These are phyloP conservation scores for Pochonia chlamydosporia DNA, from an alignment of 2,329 filamentous ascomycete species.

Conservation along the genomic window DNA sequence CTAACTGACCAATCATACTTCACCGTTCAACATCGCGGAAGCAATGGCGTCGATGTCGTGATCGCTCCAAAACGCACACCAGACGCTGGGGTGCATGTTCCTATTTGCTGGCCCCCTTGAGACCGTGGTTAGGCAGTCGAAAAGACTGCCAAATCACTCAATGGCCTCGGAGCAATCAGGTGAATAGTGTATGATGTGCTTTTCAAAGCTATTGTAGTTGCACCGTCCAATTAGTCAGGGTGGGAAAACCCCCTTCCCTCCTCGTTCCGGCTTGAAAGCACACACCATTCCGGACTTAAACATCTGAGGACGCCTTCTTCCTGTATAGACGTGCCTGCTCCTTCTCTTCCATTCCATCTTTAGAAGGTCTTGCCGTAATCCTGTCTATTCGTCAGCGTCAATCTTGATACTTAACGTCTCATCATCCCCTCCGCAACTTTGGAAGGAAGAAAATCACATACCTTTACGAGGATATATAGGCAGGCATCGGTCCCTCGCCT, in stretches of 20 bases:
- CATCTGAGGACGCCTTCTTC: neutral
- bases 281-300: neutral
- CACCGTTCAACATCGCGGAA: conserved; percentile 34
- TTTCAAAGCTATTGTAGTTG: neutral
- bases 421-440: neutral
- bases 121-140: neutral
- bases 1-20: conserved; percentile 29
- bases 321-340: neutral
- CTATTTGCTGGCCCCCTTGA: neutral
- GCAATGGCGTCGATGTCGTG: conserved; percentile 48
- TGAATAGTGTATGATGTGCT: conserved; percentile 5
- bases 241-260: neutral
- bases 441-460: neutral
- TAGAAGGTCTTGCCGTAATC: neutral
- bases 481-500: conserved; percentile 1
- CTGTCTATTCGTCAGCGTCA: neutral
- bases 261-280: neutral
- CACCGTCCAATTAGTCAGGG: neutral
- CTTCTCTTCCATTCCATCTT: neutral
- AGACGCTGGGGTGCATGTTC: conserved; percentile 11
- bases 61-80: conserved; percentile 33
- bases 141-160: too few relatives aligned
- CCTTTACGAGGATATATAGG: neutral
- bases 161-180: neutral
- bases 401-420: neutral